These are phyloP conservation scores for Hypoxylon sp. DNA, from an alignment of 2,329 filamentous ascomycete species.

Conservation along the genomic window DNA sequence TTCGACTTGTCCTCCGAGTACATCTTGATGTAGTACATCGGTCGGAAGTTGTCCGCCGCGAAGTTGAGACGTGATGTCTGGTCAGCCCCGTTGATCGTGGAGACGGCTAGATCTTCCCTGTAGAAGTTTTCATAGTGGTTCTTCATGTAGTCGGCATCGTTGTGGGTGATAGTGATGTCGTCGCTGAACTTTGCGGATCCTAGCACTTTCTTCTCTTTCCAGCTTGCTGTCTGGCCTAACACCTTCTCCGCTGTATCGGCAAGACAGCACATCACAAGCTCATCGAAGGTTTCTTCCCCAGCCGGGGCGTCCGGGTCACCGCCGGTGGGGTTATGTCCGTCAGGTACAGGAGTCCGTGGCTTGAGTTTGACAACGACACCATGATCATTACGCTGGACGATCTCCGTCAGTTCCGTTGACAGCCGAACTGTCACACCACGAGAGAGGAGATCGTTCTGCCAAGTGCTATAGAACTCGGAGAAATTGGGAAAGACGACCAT, in stretches of 20 bases:
- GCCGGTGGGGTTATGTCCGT: conserved; percentile 44
- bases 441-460: conserved; percentile 57
- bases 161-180: conserved; percentile 75
- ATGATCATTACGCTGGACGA: conserved; percentile 56
- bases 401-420: conserved; percentile 59
- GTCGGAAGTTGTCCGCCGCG: conserved; percentile 53
- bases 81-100: conserved; percentile 43
- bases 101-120: conserved; percentile 53
- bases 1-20: conserved; percentile 60
- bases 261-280: conserved; percentile 70
- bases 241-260: conserved; percentile 71
- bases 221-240: conserved; percentile 63
- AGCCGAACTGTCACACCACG: conserved; percentile 61
- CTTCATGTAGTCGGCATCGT: conserved; percentile 70
- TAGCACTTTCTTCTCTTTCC: conserved; percentile 71
- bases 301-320: conserved; percentile 46
- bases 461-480: conserved; percentile 61
- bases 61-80: conserved; percentile 52
- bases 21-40: conserved; percentile 67
- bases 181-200: conserved; percentile 75
- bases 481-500: conserved; percentile 68
- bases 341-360: conserved; percentile 47
- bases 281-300: conserved; percentile 68
- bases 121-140: conserved; percentile 72
- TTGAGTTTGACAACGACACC: conserved; percentile 58